phyloP scores from a whole-genome alignment of 768 basidiomycete species.

The Collybia sordida region DNA sequence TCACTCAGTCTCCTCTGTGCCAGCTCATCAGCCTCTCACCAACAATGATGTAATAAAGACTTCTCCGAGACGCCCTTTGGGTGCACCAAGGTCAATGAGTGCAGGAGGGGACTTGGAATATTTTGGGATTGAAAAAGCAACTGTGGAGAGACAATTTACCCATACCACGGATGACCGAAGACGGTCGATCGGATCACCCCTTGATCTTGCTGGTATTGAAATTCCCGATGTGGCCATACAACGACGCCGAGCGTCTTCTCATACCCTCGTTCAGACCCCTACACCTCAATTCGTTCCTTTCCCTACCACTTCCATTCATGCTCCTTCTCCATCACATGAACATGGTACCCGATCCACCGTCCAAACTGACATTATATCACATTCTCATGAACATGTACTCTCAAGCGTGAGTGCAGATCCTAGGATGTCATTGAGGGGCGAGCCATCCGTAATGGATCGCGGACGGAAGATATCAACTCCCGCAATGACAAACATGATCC shows the following conservation, averaged over 20 bases:
- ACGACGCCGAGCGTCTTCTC: conserved; percentile 51
- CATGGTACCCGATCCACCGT: conserved; percentile 4
- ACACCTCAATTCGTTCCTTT: conserved; percentile 57
- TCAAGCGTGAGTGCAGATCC: conserved; percentile 56
- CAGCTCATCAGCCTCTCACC: conserved; percentile 41
- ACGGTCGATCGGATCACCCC: conserved; percentile 57
- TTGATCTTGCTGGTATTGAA: conserved; percentile 52
- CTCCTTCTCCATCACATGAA: conserved; percentile 33
- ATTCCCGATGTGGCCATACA: conserved; percentile 35
- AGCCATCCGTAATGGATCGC: conserved; percentile 19
- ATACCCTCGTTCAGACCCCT: conserved; percentile 44
- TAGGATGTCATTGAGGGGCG: conserved; percentile 37
- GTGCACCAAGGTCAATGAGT: conserved; percentile 63
- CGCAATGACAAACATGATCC: conserved; percentile 41
- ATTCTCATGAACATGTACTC: conserved; percentile 41
- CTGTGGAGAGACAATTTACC: conserved; percentile 27
- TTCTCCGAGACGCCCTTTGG: conserved; percentile 34
- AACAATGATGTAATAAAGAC: conserved; percentile 34
- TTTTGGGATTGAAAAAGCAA: conserved; percentile 22
- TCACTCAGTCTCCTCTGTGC: conserved; percentile 39
- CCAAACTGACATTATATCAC: conserved; percentile 14
- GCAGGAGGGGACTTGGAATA: conserved; percentile 59
- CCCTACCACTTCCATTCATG: conserved; percentile 53
- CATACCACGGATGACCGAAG: conserved; percentile 38
- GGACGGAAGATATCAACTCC: conserved; percentile 39